Conservation (phyloP, 2,329 filamentous ascomycete genomes). For the Paecilomyces dactylethromorphus region DNA sequence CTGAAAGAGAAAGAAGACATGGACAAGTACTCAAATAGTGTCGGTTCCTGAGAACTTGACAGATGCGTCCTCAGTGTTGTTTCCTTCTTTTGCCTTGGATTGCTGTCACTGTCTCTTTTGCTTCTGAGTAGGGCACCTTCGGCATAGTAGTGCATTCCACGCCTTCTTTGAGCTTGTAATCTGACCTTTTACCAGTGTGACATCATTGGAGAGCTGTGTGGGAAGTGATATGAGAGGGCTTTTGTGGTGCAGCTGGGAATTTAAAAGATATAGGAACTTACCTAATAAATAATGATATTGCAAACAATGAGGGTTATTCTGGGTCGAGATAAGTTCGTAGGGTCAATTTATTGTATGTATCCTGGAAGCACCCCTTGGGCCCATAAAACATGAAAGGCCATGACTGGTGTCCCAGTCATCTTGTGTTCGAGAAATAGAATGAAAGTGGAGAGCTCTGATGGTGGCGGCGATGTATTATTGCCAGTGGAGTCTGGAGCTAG, state of each 20-base stretch:
- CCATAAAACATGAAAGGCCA: background rate
- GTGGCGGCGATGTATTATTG: background rate
- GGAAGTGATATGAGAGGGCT: background rate
- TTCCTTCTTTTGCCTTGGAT: background rate
- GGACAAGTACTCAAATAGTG: background rate
- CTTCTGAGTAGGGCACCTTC: conserved; percentile 15
- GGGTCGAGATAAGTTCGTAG: background rate
- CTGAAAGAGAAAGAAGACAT: background rate
- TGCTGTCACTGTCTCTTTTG: background rate
- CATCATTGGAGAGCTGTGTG: conserved; percentile 34
- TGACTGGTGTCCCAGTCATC: background rate
- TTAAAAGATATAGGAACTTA: background rate
- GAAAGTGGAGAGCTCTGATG: background rate
- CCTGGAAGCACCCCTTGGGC: background rate
- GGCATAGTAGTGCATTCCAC: conserved; percentile 6
- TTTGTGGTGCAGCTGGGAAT: background rate
- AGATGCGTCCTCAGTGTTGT: background rate
- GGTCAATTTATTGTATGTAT: background rate
- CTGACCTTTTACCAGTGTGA: conserved; percentile 42
- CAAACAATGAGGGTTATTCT: background rate
- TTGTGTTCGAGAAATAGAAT: background rate
- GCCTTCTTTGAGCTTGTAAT: conserved; percentile 17
- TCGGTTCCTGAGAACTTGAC: background rate
- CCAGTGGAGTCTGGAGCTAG: background rate
- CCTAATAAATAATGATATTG: background rate